Percentiles rank a stretch among this genome's conserved stretches.
phyloP scores from a whole-genome alignment of 2,329 filamentous ascomycete genomes.

The Sarocladium brachiariae region DNA sequence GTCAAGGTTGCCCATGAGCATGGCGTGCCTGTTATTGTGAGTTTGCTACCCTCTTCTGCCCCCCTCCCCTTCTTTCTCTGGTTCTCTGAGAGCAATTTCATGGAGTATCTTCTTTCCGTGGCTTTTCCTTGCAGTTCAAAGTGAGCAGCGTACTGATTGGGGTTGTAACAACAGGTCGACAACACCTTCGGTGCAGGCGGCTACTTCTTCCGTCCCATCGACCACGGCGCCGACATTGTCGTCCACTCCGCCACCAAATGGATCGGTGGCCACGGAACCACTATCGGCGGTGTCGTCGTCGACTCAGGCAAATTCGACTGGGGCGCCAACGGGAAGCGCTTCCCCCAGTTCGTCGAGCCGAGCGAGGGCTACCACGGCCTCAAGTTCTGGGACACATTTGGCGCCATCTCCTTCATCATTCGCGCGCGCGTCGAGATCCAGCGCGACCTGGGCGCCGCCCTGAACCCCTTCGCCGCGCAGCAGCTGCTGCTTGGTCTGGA shows the following conservation, averaged over 20 bases:
- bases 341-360: conserved; percentile 89
- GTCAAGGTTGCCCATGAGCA: conserved; percentile 67
- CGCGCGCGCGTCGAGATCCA: conserved; percentile 83
- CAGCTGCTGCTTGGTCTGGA: conserved; percentile 85
- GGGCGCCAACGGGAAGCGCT: conserved; percentile 74
- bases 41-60: conserved; percentile 20
- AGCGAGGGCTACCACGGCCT: conserved; percentile 86
- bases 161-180: no score
- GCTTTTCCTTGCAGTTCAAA: no score
- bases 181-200: conserved; percentile 95
- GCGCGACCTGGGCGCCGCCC: conserved; percentile 72
- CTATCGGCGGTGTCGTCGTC: conserved; percentile 77
- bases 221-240: conserved; percentile 87
- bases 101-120: no score
- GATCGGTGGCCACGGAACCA: conserved; percentile 94
- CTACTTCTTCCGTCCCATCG: conserved; percentile 79
- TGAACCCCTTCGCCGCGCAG: conserved; percentile 90
- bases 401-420: conserved; percentile 73
- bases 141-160: no score
- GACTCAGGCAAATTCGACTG: conserved; percentile 93
- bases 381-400: conserved; percentile 92
- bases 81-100: no score
- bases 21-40: conserved; percentile 58
- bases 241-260: conserved; percentile 94
- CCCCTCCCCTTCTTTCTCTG: background rate